phyloP scores from a whole-genome alignment of 2,329 filamentous ascomycete species.

The Claviceps capensis region DNA sequence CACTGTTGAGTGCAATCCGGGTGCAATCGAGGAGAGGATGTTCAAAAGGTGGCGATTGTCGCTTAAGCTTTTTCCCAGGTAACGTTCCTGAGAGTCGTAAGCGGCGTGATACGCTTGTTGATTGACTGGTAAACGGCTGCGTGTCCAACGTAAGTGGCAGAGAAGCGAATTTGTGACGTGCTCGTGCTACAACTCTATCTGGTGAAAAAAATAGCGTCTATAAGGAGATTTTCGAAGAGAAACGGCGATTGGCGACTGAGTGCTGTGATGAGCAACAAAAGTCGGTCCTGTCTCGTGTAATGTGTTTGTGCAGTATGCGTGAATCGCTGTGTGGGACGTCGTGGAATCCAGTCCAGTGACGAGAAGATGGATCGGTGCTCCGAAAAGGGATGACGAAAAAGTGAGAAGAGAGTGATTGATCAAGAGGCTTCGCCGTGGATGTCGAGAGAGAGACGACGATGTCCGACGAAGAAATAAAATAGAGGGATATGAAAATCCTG shows the following conservation, averaged over 20 bases:
- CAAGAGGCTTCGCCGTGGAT: background rate
- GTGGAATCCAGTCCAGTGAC: constrained; percentile 9
- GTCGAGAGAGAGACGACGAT: constrained; percentile 1
- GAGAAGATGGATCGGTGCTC: background rate
- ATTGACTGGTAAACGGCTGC: background rate
- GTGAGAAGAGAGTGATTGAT: constrained; percentile 2
- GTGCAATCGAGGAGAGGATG: background rate
- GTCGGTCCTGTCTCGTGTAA: background rate
- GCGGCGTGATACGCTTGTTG: background rate
- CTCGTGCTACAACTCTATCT: background rate
- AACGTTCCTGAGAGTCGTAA: background rate
- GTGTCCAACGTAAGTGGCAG: background rate
- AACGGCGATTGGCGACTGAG: background rate
- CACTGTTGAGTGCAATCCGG: too few species aligned
- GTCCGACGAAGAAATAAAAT: background rate
- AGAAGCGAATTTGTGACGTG: background rate
- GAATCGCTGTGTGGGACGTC: background rate
- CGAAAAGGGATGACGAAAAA: background rate
- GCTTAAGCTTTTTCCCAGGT: background rate
- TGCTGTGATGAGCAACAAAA: constrained; percentile 1
- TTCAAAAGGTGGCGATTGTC: background rate
- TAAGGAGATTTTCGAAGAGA: background rate
- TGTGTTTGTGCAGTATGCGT: background rate
- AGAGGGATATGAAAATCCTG: background rate
- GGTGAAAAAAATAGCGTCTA: background rate